Conservation (phyloP, 495 filamentous ascomycete species). For the Neurospora terricola region DNA sequence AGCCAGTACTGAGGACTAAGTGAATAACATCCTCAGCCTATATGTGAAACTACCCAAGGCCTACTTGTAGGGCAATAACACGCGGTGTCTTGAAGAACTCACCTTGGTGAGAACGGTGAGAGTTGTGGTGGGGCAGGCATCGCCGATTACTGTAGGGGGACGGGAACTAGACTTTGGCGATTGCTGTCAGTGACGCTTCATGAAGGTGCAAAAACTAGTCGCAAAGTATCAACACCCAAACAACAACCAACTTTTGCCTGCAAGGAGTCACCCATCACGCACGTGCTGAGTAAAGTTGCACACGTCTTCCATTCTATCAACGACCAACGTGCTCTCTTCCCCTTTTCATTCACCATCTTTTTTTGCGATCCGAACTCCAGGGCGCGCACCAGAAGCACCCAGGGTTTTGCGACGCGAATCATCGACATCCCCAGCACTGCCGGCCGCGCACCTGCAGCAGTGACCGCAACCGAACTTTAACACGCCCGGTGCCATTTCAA, state of each 20-base stretch:
- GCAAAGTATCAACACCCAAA: neutral
- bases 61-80: neutral
- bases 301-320: neutral
- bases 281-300: neutral
- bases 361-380: neutral
- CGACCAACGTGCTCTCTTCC: neutral
- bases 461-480: neutral
- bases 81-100: neutral
- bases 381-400: neutral
- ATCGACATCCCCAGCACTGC: neutral
- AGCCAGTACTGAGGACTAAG: neutral
- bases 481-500: neutral
- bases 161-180: neutral
- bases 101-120: neutral
- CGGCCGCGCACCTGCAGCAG: neutral
- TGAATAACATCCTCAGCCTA: neutral
- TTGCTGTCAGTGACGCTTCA: neutral
- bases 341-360: neutral
- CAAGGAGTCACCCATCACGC: neutral
- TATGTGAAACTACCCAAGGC: neutral
- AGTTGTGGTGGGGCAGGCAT: neutral
- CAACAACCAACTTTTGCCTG: neutral
- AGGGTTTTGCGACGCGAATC: neutral
- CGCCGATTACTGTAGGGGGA: neutral
- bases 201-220: neutral